Conservation (phyloP, 176 grass and related monocot species). For the Chloris gayana region DNA sequence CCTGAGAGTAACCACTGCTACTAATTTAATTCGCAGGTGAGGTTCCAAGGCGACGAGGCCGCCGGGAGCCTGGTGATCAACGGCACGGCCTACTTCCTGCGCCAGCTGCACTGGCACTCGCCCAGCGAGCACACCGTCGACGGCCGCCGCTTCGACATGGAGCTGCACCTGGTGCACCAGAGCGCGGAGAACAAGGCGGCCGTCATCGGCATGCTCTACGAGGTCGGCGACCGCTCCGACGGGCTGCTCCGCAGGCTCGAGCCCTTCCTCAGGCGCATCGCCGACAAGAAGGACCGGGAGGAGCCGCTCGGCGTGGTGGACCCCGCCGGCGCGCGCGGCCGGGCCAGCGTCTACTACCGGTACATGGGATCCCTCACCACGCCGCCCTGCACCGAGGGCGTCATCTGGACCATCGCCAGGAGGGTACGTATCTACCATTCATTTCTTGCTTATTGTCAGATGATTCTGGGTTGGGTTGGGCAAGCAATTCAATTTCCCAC, state of each 20-base stretch:
- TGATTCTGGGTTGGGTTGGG: not conserved
- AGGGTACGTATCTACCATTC: slow-evolving; percentile 25
- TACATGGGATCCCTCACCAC: slow-evolving; percentile 82
- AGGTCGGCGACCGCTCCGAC: slow-evolving; percentile 40
- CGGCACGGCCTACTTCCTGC: slow-evolving; percentile 55
- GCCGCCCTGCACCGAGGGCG: slow-evolving; percentile 74
- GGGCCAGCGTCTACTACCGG: slow-evolving; percentile 62
- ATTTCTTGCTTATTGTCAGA: not conserved
- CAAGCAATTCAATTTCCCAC: not conserved
- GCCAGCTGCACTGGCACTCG: slow-evolving; percentile 76
- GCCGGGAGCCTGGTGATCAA: slow-evolving; percentile 62
- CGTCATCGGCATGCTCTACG: slow-evolving; percentile 63
- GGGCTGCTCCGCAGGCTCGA: slow-evolving; percentile 56
- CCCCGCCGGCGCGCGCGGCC: slow-evolving; percentile 28
- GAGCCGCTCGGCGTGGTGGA: slow-evolving; percentile 42
- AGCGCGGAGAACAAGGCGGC: slow-evolving; percentile 30
- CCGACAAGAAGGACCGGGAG: slow-evolving; percentile 36
- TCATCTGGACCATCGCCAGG: slow-evolving; percentile 68
- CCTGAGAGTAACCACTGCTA: no score
- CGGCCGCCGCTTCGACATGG: slow-evolving; percentile 33
- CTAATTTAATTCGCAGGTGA: slow-evolving; percentile 34
- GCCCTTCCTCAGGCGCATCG: slow-evolving; percentile 43
- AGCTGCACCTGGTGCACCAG: not conserved
- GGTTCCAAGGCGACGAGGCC: slow-evolving; percentile 36
- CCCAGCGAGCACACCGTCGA: slow-evolving; percentile 80